Evolutionary conservation across 2,329 filamentous ascomycete genomes (phyloP).

Genomic region (Pyrenochaeta sp.): DNA sequence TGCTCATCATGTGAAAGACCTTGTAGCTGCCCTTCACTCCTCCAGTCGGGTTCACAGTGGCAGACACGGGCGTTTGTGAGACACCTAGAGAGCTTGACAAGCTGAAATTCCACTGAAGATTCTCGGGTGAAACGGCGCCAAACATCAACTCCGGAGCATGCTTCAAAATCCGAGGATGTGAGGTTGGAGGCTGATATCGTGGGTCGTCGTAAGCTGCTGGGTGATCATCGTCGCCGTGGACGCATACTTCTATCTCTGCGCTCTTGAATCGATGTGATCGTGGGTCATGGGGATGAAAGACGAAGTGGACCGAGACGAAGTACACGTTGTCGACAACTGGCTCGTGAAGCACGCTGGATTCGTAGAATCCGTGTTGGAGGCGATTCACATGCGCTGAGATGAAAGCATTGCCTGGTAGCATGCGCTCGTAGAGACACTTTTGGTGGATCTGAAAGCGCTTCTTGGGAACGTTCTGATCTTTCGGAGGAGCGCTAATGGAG

Average conservation of each 20-base stretch:
- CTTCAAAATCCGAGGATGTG: slow-evolving; percentile 56
- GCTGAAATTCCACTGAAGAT: slow-evolving; percentile 59
- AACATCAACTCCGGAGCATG: slow-evolving; percentile 61
- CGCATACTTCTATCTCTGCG: slow-evolving; percentile 54
- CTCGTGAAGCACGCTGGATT: slow-evolving; percentile 54
- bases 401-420: slow-evolving; percentile 58
- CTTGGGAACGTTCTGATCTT: slow-evolving; percentile 36
- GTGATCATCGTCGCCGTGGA: slow-evolving; percentile 36
- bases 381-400: slow-evolving; percentile 61
- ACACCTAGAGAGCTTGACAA: slow-evolving; percentile 58
- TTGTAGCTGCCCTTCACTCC: slow-evolving; percentile 54
- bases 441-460: slow-evolving; percentile 41
- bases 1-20: slow-evolving; percentile 60
- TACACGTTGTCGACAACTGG: slow-evolving; percentile 54
- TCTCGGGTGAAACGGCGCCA: slow-evolving; percentile 58
- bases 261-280: slow-evolving; percentile 57
- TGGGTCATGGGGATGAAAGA: slow-evolving; percentile 58
- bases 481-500: slow-evolving; percentile 15
- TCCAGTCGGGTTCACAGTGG: slow-evolving; percentile 54
- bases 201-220: slow-evolving; percentile 12
- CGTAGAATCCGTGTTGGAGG: slow-evolving; percentile 60
- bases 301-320: slow-evolving; percentile 60
- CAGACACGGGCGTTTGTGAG: slow-evolving; percentile 54
- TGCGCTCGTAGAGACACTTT: slow-evolving; percentile 59
- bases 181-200: slow-evolving; percentile 23